Evolutionary conservation across 345 rosid species (phyloP).

Genomic region (Streptanthus diversifolius): DNA sequence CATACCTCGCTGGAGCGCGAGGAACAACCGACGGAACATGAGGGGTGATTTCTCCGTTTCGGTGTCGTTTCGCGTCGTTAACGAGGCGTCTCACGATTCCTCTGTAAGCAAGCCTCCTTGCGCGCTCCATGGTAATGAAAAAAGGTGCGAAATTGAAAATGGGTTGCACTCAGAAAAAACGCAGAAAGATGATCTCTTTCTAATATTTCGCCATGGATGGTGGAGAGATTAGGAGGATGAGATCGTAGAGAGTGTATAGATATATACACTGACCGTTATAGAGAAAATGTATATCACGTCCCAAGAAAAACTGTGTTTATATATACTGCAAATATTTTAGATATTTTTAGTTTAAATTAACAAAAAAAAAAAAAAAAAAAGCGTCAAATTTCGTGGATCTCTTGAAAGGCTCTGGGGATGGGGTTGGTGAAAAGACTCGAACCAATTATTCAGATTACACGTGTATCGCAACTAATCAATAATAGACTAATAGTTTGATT

Average conservation of each 20-base stretch:
- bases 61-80: slow-evolving; percentile 50
- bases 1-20: slow-evolving; percentile 62
- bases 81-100: slow-evolving; percentile 70
- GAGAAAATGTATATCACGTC: slow-evolving; percentile 14
- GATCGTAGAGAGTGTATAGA: slow-evolving; percentile 12
- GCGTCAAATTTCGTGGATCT: slow-evolving; percentile 18
- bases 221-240: slow-evolving; percentile 23
- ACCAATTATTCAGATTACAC: slow-evolving; percentile 15
- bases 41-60: slow-evolving; percentile 38
- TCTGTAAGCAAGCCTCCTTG: slow-evolving; percentile 80
- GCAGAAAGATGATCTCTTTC: neutral
- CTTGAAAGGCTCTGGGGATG: neutral
- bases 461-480: slow-evolving; percentile 1
- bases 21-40: slow-evolving; percentile 37
- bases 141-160: neutral
- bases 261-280: slow-evolving; percentile 1
- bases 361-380: too few species aligned
- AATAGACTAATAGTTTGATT: neutral
- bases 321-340: neutral
- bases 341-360: too few species aligned
- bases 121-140: slow-evolving; percentile 66
- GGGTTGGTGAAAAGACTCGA: slow-evolving; percentile 30
- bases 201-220: slow-evolving; percentile 31
- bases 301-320: slow-evolving; percentile 13
- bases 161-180: neutral